phyloP scores from a whole-genome alignment of 371 early-diverging fungal genomes.

The Parasitella parasitica region DNA sequence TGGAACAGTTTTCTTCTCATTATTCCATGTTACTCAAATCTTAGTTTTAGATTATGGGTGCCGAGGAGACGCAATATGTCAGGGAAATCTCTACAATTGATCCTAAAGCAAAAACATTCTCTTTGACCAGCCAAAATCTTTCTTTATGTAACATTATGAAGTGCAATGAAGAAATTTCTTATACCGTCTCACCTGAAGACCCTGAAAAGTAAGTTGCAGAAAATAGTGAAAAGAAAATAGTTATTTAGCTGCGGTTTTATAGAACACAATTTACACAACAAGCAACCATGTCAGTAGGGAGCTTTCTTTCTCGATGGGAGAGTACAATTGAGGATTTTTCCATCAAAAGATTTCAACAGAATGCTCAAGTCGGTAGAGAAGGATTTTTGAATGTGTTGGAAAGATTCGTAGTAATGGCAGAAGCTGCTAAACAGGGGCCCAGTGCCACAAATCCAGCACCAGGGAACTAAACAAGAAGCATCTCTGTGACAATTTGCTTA shows the following conservation, averaged over 20 bases:
- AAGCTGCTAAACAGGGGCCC: conserved; percentile 21
- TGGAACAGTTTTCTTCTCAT: not conserved
- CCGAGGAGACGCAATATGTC: conserved; percentile 73
- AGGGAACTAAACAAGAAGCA: not conserved
- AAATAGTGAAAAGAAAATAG: not conserved
- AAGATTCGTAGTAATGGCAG: conserved; percentile 47
- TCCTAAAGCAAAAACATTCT: conserved; percentile 68
- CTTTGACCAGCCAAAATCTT: conserved; percentile 75
- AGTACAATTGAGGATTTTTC: conserved; percentile 86
- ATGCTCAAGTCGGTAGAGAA: conserved; percentile 76
- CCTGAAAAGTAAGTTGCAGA: conserved; percentile 33
- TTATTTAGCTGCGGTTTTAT: not conserved
- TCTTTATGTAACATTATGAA: conserved; percentile 74
- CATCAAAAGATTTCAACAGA: conserved; percentile 82
- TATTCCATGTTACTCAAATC: not conserved
- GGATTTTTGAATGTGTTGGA: conserved; percentile 76
- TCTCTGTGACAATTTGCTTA: no score
- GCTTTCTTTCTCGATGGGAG: conserved; percentile 72
- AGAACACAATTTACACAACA: conserved; percentile 79
- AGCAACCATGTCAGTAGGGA: conserved; percentile 79
- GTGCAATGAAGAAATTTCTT: conserved; percentile 84
- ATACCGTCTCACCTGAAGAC: conserved; percentile 59
- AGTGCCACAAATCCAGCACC: not conserved
- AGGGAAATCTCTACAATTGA: conserved; percentile 86
- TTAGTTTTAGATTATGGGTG: conserved; percentile 57